phyloP scores from a whole-genome alignment of 1,284 basidiomycete genomes.

The Ganoderma leucocontextum region DNA sequence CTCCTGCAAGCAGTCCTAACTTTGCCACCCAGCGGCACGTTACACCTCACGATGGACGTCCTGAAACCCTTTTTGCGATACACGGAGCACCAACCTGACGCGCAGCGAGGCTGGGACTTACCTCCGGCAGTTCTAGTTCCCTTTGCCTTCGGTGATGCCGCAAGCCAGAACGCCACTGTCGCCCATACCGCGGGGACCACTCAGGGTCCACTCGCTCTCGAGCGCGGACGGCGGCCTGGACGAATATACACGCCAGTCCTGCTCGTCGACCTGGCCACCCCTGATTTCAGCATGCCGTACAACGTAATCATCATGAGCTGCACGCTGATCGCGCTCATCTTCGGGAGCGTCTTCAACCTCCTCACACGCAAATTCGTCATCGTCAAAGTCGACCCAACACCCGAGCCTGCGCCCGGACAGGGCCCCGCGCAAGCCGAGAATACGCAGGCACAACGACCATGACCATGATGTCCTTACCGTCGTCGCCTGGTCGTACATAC shows the following conservation, averaged over 20 bases:
- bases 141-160: conserved; percentile 37
- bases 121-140: conserved; percentile 82
- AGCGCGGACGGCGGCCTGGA: conserved; percentile 28
- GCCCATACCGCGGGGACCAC: neutral
- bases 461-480: neutral
- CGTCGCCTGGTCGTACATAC: neutral
- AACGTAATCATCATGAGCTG: conserved; percentile 98
- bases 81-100: conserved; percentile 95
- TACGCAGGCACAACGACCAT: neutral
- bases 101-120: conserved; percentile 93
- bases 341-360: conserved; percentile 91
- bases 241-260: conserved; percentile 84
- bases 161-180: conserved; percentile 15
- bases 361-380: conserved; percentile 83
- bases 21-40: conserved; percentile 71
- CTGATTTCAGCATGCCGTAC: conserved; percentile 99
- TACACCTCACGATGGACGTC: conserved; percentile 79
- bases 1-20: conserved; percentile 77
- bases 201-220: neutral
- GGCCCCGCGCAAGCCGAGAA: neutral
- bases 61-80: conserved; percentile 91
- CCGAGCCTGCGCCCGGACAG: neutral
- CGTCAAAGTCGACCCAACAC: conserved; percentile 40
- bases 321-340: conserved; percentile 91
- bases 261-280: conserved; percentile 91